A percentile compares a stretch with the other conserved stretches of the same genome.
Evolutionary conservation across 768 basidiomycete species (phyloP).

Genomic region (Tricholomella constricta): DNA sequence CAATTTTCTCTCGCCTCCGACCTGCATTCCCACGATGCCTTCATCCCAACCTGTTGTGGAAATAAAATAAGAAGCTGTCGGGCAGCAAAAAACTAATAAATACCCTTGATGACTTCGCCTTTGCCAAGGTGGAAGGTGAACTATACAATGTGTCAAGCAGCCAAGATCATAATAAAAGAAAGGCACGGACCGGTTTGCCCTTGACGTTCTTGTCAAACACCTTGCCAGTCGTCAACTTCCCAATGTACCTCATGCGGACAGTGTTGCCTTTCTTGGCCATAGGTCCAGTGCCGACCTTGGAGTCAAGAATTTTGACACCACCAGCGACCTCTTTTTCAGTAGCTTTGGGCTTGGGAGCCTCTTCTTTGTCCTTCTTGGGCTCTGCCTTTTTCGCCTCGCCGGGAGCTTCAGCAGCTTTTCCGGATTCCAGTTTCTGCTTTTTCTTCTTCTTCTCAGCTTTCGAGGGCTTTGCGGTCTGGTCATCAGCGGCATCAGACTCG

Average conservation of each 20-base stretch:
- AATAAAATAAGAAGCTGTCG: neutral
- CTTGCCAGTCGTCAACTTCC: conserved; percentile 78
- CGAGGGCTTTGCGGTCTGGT: conserved; percentile 42
- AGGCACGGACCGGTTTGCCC: conserved; percentile 75
- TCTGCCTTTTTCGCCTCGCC: conserved; percentile 34
- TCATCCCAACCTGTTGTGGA: conserved; percentile 83
- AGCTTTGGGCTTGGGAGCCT: conserved; percentile 25
- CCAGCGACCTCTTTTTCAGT: conserved; percentile 54
- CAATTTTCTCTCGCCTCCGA: conserved; percentile 83
- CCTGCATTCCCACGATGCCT: conserved; percentile 90
- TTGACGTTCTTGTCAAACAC: conserved; percentile 80
- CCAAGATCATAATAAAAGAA: conserved; percentile 2
- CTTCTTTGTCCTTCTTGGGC: conserved; percentile 27
- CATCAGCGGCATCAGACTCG: conserved; percentile 54
- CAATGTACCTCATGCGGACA: conserved; percentile 89
- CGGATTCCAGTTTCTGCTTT: conserved; percentile 69
- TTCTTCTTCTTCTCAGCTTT: conserved; percentile 74
- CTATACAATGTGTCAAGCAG: conserved; percentile 32
- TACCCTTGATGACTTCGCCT: conserved; percentile 92
- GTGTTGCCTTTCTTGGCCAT: conserved; percentile 84
- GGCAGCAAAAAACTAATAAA: neutral
- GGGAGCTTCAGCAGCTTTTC: conserved; percentile 34
- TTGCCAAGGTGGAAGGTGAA: conserved; percentile 80
- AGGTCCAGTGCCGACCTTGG: conserved; percentile 80
- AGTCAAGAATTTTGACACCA: conserved; percentile 78